Conservation (phyloP, 805 yeast species). For the Komagataella ulmi region DNA sequence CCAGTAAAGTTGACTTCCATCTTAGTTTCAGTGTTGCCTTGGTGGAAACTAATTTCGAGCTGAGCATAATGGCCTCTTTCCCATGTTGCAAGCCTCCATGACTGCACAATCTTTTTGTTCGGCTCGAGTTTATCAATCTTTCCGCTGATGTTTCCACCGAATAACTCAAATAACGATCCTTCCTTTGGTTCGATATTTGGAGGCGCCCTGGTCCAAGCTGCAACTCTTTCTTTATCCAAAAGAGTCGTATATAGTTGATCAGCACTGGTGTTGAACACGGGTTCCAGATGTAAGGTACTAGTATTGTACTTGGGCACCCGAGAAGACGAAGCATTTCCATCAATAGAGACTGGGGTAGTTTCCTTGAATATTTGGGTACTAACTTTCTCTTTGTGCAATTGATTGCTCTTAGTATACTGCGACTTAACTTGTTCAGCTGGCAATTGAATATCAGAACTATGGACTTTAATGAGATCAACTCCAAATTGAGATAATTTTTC, state of each 20-base stretch:
- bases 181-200: conserved; percentile 45
- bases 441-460: conserved; percentile 76
- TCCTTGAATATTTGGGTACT: conserved; percentile 10
- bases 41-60: conserved; percentile 51
- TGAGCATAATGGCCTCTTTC: conserved; percentile 68
- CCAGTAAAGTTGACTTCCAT: conserved; percentile 73
- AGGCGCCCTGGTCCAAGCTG: conserved; percentile 83
- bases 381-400: conserved; percentile 18
- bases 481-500: conserved; percentile 54
- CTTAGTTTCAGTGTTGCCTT: conserved; percentile 76
- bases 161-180: conserved; percentile 54
- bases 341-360: conserved; percentile 6
- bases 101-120: conserved; percentile 48
- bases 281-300: conserved; percentile 61
- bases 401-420: conserved; percentile 37
- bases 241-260: conserved; percentile 73
- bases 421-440: conserved; percentile 40
- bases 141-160: conserved; percentile 82
- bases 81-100: conserved; percentile 90
- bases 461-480: conserved; percentile 53
- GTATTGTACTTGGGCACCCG: conserved; percentile 62
- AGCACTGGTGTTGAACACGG: conserved; percentile 78
- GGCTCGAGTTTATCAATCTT: conserved; percentile 45
- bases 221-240: conserved; percentile 60
- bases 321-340: conserved; percentile 5